A percentile compares a stretch with the other conserved stretches of the same genome.
Evolutionary conservation across 2,329 filamentous ascomycete genomes (phyloP).

Genomic region (Neocatenulostroma microsporum): DNA sequence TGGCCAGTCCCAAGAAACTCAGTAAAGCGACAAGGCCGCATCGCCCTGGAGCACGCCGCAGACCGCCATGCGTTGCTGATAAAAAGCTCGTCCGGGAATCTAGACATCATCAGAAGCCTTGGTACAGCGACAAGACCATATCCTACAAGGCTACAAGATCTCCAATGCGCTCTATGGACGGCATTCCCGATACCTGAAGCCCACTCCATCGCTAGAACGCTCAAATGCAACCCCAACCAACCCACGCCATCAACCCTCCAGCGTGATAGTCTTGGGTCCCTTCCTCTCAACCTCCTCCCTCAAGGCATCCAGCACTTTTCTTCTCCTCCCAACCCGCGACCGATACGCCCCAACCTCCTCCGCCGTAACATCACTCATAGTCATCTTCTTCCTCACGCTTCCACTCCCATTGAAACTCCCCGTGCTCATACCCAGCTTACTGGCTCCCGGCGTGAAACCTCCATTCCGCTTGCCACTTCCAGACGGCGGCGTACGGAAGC

Average conservation of each 20-base stretch:
- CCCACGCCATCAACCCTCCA: slow-evolving; percentile 4
- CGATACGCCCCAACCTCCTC: slow-evolving; percentile 34
- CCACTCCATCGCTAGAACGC: slow-evolving; percentile 3
- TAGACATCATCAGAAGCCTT: too few species aligned
- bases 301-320: slow-evolving; percentile 32
- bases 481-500: slow-evolving; percentile 23
- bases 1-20: too few species aligned
- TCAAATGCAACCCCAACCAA: background rate
- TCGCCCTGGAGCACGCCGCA: too few species aligned
- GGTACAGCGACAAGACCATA: background rate
- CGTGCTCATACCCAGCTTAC: slow-evolving; percentile 20
- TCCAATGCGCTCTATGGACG: too few species aligned
- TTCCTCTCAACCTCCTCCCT: slow-evolving; percentile 28
- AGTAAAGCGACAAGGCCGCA: too few species aligned
- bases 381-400: slow-evolving; percentile 31
- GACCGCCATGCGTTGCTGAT: too few species aligned
- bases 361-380: slow-evolving; percentile 34
- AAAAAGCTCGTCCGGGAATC: too few species aligned
- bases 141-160: slow-evolving; percentile 1
- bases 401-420: slow-evolving; percentile 22
- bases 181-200: too few species aligned
- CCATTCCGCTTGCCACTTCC: slow-evolving; percentile 1
- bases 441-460: slow-evolving; percentile 23
- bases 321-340: slow-evolving; percentile 28
- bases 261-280: slow-evolving; percentile 14